Percentiles rank a stretch among this genome's conserved stretches.
These are phyloP conservation scores for Vitis hybrid DNA, from an alignment of 177 flowering plant species.

Conservation along the genomic window DNA sequence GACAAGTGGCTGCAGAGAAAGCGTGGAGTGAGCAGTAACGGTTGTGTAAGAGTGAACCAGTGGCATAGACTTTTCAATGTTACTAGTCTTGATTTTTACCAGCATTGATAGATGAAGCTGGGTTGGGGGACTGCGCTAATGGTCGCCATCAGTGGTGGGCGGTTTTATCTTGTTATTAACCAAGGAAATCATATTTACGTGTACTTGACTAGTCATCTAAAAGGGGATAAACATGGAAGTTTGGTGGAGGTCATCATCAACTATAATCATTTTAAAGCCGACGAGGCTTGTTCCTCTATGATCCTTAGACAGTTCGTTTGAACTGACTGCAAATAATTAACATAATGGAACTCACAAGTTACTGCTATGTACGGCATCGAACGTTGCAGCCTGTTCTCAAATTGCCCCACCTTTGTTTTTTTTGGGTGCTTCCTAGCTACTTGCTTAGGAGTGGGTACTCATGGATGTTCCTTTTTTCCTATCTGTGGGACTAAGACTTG, in stretches of 20 bases:
- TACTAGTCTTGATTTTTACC: too few relatives aligned
- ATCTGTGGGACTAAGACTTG: not conserved
- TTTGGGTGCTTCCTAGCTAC: not conserved
- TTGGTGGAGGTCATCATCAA: conserved; percentile 8
- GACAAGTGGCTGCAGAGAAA: too few relatives aligned
- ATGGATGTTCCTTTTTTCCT: not conserved
- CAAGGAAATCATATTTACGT: not conserved
- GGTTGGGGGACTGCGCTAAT: too few relatives aligned
- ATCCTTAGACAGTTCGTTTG: not conserved
- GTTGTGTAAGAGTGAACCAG: too few relatives aligned
- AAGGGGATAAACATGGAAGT: conserved; percentile 5
- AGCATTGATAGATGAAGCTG: too few relatives aligned
- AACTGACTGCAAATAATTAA: not conserved
- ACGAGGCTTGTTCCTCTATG: not conserved
- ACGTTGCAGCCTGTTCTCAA: conserved; percentile 13
- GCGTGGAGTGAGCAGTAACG: too few relatives aligned
- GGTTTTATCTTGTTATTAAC: too few relatives aligned
- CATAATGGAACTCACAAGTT: not conserved
- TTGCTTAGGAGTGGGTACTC: not conserved
- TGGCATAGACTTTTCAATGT: too few relatives aligned
- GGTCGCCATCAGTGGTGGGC: too few relatives aligned
- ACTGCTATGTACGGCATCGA: not conserved
- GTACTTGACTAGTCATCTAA: not conserved
- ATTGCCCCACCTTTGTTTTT: not conserved
- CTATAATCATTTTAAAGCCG: not conserved